Percentiles rank a stretch among this genome's conserved stretches.
phyloP scores from a whole-genome alignment of 345 rosid genomes.

The Clarkia xantiana region DNA sequence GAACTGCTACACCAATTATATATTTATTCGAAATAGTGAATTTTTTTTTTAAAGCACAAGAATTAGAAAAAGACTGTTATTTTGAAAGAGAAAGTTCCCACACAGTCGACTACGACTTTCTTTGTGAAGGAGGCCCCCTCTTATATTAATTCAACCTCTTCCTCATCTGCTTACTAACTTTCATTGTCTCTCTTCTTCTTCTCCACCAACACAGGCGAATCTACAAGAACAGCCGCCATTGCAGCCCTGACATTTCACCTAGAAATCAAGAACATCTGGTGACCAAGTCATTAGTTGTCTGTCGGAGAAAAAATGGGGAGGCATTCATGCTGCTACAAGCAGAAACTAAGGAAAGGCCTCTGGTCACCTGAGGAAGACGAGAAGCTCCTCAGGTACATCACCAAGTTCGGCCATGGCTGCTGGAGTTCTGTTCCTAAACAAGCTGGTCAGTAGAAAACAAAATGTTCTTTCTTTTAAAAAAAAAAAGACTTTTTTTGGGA shows the following conservation, averaged over 20 bases:
- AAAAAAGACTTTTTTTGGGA: neutral
- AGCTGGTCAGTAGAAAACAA: slow-evolving; percentile 36
- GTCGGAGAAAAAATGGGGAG: slow-evolving; percentile 62
- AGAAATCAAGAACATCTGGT: neutral
- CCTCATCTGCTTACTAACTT: neutral
- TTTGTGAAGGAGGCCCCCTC: neutral
- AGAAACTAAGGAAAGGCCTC: slow-evolving; percentile 95
- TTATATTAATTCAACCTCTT: slow-evolving; percentile 1
- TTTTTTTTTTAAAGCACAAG: neutral
- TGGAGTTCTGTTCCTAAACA: slow-evolving; percentile 99
- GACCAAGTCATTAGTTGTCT: neutral
- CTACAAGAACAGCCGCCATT: too few relatives aligned
- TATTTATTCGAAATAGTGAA: neutral
- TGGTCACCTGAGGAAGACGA: slow-evolving; percentile 99
- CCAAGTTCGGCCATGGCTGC: slow-evolving; percentile 86
- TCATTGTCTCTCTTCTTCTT: neutral
- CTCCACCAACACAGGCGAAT: neutral
- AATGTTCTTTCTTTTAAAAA: neutral
- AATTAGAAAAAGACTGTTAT: neutral
- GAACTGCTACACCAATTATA: neutral
- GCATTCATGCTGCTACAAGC: slow-evolving; percentile 94
- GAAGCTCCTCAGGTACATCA: slow-evolving; percentile 74
- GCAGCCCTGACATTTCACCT: slow-evolving; percentile 3
- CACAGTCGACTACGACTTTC: neutral
- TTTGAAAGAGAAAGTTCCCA: slow-evolving; percentile 2